A percentile compares a stretch with the other conserved stretches of the same genome.
phyloP scores from a whole-genome alignment of 2,329 filamentous ascomycete species.

The Pseudohalonectria lignicola region DNA sequence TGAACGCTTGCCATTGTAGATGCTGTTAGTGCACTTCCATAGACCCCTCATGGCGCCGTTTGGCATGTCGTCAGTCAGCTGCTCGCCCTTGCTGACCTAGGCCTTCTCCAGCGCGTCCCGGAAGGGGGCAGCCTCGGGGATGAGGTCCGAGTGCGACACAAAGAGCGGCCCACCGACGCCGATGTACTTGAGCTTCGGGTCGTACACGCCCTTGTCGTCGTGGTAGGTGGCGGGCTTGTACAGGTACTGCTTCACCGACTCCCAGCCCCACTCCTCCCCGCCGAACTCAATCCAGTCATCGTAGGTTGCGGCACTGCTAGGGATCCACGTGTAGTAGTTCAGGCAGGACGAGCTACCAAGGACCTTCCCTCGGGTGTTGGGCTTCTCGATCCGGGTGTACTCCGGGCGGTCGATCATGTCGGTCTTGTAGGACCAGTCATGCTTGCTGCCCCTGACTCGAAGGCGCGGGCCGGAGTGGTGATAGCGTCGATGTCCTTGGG shows the following conservation, averaged over 20 bases:
- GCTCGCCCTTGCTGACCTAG: conserved; percentile 40
- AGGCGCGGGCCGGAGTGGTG: conserved; percentile 38
- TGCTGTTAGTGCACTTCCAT: conserved; percentile 39
- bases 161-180: conserved; percentile 38
- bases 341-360: conserved; percentile 46
- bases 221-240: conserved; percentile 47
- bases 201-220: conserved; percentile 36
- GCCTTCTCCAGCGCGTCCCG: conserved; percentile 35
- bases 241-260: conserved; percentile 36
- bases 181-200: conserved; percentile 34
- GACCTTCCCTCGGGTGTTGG: conserved; percentile 48
- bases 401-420: conserved; percentile 48
- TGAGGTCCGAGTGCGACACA: conserved; percentile 41
- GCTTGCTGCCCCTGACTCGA: conserved; percentile 41
- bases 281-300: conserved; percentile 64
- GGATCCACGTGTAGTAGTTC: conserved; percentile 57
- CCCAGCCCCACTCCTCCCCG: conserved; percentile 55
- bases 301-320: conserved; percentile 44
- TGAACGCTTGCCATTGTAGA: conserved; percentile 45
- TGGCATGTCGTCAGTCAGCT: conserved; percentile 41
- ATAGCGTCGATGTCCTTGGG: conserved; percentile 37
- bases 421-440: conserved; percentile 52
- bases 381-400: conserved; percentile 51
- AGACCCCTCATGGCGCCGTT: conserved; percentile 43
- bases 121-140: conserved; percentile 40